Evolutionary conservation across 176 grass and related monocot genomes (phyloP), one percentile per base, ranked within the genome.

Genomic region (Triticum timopheevii): DNA sequence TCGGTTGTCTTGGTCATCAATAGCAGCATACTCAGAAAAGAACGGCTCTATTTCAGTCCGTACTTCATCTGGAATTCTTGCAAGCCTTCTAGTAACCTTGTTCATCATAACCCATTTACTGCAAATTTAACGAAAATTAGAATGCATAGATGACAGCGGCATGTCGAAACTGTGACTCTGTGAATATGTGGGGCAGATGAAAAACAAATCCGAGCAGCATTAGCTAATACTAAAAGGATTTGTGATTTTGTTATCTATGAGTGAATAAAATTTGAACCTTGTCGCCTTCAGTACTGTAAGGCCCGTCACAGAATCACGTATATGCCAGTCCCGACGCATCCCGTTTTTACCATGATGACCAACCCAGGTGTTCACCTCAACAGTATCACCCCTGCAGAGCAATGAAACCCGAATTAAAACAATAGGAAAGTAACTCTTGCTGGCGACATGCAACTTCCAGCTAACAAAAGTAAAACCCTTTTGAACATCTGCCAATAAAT

Each of bases 51-150:
- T 95, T 88, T 99, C 94, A 38, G 87, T 74, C 65, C 94, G 88
- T 33, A 97, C 97, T 91, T 99, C 97, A 80, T 93, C 92, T 8
- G 94, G 94, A 79, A 99, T 94, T 93, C 93, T 99, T 5, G 97
- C 85, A 73, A 99, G 94, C 45, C 77, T 94, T 69, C 97, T 91
- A 35, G 94, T 99, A 54, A 94, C 44, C 66, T 97, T 99, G 81
- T 99, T 93, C 94, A 99, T 99, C 92, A 97, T 95, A 68, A 99
- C 97, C 97, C 97, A 99, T 85, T 97, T 83, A 81, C 94, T 99
- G 89, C 71, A 87, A 13, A 76, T 75, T 54, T 20, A 73, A 50
- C 38, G 4, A 23, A 62, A 86, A 61, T 84, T 75, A 59, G 86
- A 80, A 94, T 7, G 76, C 39, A 78, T 50, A 70, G 65, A 40